Base-by-base conservation (phyloP, 2,329 filamentous ascomycete species). In the Beauveria rudraprayagi region DNA sequence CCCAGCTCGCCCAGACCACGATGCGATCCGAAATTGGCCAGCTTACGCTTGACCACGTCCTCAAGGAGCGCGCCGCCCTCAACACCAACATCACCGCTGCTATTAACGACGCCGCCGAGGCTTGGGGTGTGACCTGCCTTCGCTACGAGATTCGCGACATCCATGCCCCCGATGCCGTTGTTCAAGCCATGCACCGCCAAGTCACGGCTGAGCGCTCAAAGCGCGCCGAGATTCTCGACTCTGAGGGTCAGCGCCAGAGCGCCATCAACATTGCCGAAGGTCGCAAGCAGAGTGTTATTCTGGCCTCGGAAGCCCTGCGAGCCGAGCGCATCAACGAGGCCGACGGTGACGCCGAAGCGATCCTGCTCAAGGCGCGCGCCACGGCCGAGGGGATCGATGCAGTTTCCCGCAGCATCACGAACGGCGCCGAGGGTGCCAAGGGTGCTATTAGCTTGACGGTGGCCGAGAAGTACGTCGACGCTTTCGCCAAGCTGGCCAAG, bases 181-280 rank as follows among this genome's bases (percentile, higher is more conserved):
- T 97, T 63, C 91, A 92, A 69, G 94, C 94, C 69, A 99, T 99
- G 94, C 94, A 99, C 79, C 85, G 94, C 65, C 93, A 97, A 74
- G 94, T 99, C 56, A 97, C 94, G 0, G 94, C 94, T 19, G 94
- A 99, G 79, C 89, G 94, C 47, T 95, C 90, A 70, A 99, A 99
- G 83, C 89, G 94, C 65, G 94, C 94, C 61, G 94, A 99, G 78
- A 99, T 99, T 69, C 82, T 99, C 53, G 94, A 99, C 62, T 96
- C 91, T 0, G 94, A 99, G 72, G 94, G 94, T 76, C 94, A 99
- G 77, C 83, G 94, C 65, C 94, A 99, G 78, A 93, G 88, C 70
- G 94, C 94, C 44, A 99, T 99, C 83, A 99, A 99, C 75, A 97
- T 99, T 67, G 94, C 94, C 61, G 94, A 99, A 80, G 94, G 94